These are phyloP conservation scores for Paraphaeosphaeria sporulosa DNA, from an alignment of 2,329 filamentous ascomycete genomes.

Conservation along the genomic window DNA sequence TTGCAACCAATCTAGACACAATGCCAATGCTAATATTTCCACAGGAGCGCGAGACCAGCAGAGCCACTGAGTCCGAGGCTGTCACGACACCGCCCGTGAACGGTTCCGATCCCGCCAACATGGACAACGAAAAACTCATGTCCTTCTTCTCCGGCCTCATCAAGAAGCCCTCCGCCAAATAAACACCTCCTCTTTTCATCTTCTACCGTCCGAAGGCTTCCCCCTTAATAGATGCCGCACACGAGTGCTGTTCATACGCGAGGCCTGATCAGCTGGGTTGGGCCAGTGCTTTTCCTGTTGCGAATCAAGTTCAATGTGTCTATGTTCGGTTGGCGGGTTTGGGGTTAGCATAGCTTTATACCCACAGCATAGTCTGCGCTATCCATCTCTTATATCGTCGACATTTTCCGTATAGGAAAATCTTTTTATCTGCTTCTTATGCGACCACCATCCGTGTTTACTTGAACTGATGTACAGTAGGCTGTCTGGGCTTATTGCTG, in stretches of 20 bases:
- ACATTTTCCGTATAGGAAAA: neutral
- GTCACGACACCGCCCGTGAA: slow-evolving; percentile 31
- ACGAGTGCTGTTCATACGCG: slow-evolving; percentile 1
- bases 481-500: neutral
- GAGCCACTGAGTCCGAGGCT: slow-evolving; percentile 35
- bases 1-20: neutral
- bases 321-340: slow-evolving; percentile 13
- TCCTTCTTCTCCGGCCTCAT: slow-evolving; percentile 51
- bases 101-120: slow-evolving; percentile 39
- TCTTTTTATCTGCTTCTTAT: neutral
- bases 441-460: neutral
- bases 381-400: slow-evolving; percentile 12
- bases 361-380: slow-evolving; percentile 28
- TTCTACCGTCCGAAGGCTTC: slow-evolving; percentile 20
- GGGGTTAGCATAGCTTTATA: slow-evolving; percentile 30
- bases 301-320: slow-evolving; percentile 10
- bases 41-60: slow-evolving; percentile 49
- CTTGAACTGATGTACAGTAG: neutral
- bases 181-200: slow-evolving; percentile 24
- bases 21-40: neutral
- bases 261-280: neutral
- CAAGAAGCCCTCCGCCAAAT: slow-evolving; percentile 36
- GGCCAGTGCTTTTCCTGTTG: slow-evolving; percentile 1
- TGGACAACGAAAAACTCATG: slow-evolving; percentile 50
- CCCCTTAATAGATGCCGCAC: neutral